These are phyloP conservation scores for Fonsecaea monophora DNA, from an alignment of 2,329 filamentous ascomycete species.

Conservation along the genomic window DNA sequence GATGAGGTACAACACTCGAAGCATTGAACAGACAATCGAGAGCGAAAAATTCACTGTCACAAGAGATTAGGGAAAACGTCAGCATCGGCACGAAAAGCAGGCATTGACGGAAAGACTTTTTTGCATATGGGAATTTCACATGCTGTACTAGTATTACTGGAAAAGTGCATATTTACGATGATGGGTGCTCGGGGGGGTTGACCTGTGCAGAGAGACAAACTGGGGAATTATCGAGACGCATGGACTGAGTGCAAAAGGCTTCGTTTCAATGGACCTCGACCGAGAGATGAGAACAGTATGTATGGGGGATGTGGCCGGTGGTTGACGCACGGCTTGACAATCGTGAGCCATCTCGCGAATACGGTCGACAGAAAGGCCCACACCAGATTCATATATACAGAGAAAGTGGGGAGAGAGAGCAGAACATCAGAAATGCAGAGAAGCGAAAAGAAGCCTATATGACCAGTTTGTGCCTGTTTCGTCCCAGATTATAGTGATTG, in stretches of 20 bases:
- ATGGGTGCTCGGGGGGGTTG: background rate
- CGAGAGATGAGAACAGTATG: too few species aligned
- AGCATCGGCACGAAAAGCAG: background rate
- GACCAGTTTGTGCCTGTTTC: too few species aligned
- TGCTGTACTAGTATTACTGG: conserved; percentile 6
- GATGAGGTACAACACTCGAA: background rate
- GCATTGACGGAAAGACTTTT: background rate
- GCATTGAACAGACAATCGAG: conserved; percentile 3
- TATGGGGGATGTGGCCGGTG: too few species aligned
- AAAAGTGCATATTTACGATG: background rate
- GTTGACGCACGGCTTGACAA: too few species aligned
- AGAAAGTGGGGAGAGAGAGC: background rate
- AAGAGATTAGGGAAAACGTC: background rate
- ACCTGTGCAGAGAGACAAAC: background rate
- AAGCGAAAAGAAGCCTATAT: too few species aligned
- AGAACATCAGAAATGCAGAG: background rate
- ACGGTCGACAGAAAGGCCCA: background rate
- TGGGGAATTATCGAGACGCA: background rate
- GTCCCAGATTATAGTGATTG: too few species aligned
- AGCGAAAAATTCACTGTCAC: background rate
- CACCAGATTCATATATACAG: background rate
- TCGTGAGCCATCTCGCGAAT: too few species aligned
- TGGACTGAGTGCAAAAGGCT: background rate
- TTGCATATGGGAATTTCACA: conserved; percentile 7
- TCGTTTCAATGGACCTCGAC: background rate